A percentile compares a stretch with the other conserved stretches of the same genome.
Evolutionary conservation across 192 early-diverging fungal species (phyloP).

Genomic region (Entomortierella beljakovae): DNA sequence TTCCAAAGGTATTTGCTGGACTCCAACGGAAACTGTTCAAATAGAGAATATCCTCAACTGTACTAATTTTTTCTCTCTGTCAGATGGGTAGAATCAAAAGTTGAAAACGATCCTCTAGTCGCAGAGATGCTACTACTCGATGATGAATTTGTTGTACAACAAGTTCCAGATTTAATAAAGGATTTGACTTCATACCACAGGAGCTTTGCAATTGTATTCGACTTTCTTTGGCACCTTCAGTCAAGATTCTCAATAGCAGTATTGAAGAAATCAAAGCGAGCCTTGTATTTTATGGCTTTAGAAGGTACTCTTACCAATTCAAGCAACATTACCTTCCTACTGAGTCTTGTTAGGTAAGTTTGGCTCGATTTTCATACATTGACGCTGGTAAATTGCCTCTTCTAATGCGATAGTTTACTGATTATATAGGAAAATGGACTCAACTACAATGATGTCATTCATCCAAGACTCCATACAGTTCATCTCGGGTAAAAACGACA

Average conservation of each 20-base stretch:
- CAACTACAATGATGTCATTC: constrained; percentile 46
- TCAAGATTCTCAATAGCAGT: constrained; percentile 57
- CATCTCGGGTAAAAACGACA: constrained; percentile 16
- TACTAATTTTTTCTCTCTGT: constrained; percentile 9
- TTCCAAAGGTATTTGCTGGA: constrained; percentile 59
- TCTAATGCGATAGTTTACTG: too few species aligned
- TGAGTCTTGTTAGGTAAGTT: constrained; percentile 56
- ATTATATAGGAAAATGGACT: constrained; percentile 48
- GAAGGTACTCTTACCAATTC: constrained; percentile 45
- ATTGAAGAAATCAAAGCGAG: constrained; percentile 68
- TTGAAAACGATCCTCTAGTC: constrained; percentile 49
- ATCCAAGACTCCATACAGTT: constrained; percentile 39
- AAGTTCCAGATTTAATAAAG: constrained; percentile 62
- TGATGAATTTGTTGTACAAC: constrained; percentile 65
- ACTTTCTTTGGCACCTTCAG: constrained; percentile 70
- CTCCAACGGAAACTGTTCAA: too few species aligned
- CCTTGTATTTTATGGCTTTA: constrained; percentile 75
- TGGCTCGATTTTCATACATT: background rate
- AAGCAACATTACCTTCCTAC: constrained; percentile 50
- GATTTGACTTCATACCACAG: constrained; percentile 67
- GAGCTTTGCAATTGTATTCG: constrained; percentile 70
- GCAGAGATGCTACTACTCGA: constrained; percentile 65
- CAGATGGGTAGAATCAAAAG: constrained; percentile 34
- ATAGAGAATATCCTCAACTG: too few species aligned
- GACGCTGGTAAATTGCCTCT: too few species aligned